Percentiles rank a stretch among this genome's conserved stretches.
phyloP scores from a whole-genome alignment of 139 green algal species.

The Pseudopediastrum boryanum region DNA sequence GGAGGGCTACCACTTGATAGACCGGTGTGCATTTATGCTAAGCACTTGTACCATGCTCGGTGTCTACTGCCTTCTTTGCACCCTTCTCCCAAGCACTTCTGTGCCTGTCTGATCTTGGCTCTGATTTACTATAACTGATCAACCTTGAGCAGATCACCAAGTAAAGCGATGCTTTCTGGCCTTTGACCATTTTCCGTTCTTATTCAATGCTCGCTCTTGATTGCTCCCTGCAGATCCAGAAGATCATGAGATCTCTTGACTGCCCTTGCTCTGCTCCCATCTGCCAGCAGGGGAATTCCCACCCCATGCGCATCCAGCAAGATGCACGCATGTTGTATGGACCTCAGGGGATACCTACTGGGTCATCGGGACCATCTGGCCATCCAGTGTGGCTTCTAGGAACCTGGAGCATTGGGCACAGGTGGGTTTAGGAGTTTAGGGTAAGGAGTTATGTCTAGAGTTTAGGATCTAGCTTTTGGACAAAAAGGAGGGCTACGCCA shows the following conservation, averaged over 20 bases:
- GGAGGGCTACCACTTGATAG: conserved; percentile 62
- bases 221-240: too few species aligned
- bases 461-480: neutral
- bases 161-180: too few species aligned
- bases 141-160: too few species aligned
- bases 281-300: conserved; percentile 23
- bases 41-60: too few species aligned
- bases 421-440: neutral
- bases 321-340: conserved; percentile 27
- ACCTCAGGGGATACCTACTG: conserved; percentile 2
- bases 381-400: conserved; percentile 10
- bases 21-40: too few species aligned
- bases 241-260: conserved; percentile 20
- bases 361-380: conserved; percentile 1
- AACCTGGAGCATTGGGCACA: conserved; percentile 50
- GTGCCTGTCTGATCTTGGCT: too few species aligned
- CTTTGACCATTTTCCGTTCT: too few species aligned
- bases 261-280: conserved; percentile 33
- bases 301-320: conserved; percentile 8
- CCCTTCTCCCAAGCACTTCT: too few species aligned
- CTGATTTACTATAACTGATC: too few species aligned
- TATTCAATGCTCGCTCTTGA: too few species aligned
- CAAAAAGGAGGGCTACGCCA: neutral
- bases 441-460: conserved; percentile 19
- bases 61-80: too few species aligned